Evolutionary conservation across 2,329 filamentous ascomycete genomes (phyloP), one percentile per base, ranked within the genome.

Genomic region (Teratosphaeria zuluensis): DNA sequence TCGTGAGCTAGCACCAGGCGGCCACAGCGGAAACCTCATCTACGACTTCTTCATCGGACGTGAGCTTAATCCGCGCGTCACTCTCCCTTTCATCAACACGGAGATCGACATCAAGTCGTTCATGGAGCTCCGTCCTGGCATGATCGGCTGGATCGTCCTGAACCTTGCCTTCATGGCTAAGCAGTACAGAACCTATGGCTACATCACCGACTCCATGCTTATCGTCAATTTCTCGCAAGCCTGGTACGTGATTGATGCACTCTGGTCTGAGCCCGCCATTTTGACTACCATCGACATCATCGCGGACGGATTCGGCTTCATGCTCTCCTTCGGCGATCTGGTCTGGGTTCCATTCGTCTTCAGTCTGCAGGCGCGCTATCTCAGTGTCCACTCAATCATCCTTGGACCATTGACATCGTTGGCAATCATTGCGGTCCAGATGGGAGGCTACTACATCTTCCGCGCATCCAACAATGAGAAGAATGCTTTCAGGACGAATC

Each of bases 31-130:
- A 59, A 96, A 95, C 73, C 77, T 90, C 63, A 75, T 96, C 42
- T 96, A 97, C 73, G 92, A 97, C 75, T 97, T 90, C 85, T 97
- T 91, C 76, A 96, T 97, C 64, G 92, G 92, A 21, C 89, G 92
- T 31, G 92, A 97, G 74, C 84, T 97, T 61, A 97, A 97, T 75
- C 92, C 92, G 2, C 89, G 92, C 54, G 74, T 95, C 60, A 84
- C 81, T 0, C 76, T 96, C 28, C 91, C 91, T 1, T 73, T 95
- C 54, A 80, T 96, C 63, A 90, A 90, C 59, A 51, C 46, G 12
- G 88, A 90, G 66, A 81, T 96, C 55, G 92, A 97, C 70, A 87
- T 97, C 75, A 96, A 96, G 76, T 81, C 86, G 61, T 96, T 87
- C 73, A 88, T 88, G 73, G 92, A 97, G 75, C 80, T 96, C 68